A percentile compares a stretch with the other conserved stretches of the same genome.
Conservation (phyloP, 179 eudicot species). For the Silene coronaria region DNA sequence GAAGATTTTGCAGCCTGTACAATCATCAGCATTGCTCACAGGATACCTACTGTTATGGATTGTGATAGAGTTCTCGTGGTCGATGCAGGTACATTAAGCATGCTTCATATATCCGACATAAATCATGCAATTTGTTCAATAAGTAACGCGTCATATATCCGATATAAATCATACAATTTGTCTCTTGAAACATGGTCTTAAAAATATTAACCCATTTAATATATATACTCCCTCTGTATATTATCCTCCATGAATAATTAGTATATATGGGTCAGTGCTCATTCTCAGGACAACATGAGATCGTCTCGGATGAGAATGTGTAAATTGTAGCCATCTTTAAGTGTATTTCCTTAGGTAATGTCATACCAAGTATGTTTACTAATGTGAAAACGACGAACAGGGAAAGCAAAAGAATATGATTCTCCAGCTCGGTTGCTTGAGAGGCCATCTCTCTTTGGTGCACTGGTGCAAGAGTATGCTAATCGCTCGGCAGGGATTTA, state of each 20-base stretch:
- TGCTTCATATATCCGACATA: not conserved
- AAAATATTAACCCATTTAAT: no score
- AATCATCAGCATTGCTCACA: constrained; percentile 94
- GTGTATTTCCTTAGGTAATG: no score
- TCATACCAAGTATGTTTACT: not conserved
- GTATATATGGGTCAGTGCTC: no score
- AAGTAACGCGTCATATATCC: no score
- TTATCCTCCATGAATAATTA: no score
- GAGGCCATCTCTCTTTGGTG: constrained; percentile 73
- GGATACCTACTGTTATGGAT: constrained; percentile 98
- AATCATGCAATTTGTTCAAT: no score
- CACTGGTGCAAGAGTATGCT: constrained; percentile 85
- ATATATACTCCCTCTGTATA: no score
- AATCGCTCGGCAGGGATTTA: constrained; percentile 62
- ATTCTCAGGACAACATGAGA: no score
- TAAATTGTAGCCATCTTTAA: no score
- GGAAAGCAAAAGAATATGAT: constrained; percentile 70
- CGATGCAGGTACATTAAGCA: constrained; percentile 60
- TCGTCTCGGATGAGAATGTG: no score
- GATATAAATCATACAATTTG: no score
- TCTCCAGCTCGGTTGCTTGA: constrained; percentile 65
- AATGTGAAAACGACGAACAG: constrained; percentile 25
- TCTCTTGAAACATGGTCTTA: no score
- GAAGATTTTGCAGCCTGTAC: constrained; percentile 87
- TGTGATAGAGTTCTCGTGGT: constrained; percentile 86